These are phyloP conservation scores for Mortierella sp. DNA, from an alignment of 371 early-diverging fungal genomes.

Conservation along the genomic window DNA sequence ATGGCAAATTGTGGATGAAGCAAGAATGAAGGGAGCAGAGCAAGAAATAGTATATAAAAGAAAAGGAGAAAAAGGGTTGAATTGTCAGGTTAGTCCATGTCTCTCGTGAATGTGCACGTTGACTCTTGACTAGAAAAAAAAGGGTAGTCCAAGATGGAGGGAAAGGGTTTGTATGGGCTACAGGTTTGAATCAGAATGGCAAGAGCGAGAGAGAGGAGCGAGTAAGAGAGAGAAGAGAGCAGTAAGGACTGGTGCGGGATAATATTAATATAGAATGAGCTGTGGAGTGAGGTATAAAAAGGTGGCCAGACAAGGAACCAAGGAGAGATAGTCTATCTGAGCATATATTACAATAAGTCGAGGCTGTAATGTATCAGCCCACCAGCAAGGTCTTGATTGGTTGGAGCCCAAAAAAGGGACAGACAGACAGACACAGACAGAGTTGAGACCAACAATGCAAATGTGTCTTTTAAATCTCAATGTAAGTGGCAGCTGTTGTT, in stretches of 20 bases:
- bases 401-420: neutral
- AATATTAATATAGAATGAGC: neutral
- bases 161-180: neutral
- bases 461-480: no score
- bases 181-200: neutral
- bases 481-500: no score
- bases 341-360: neutral
- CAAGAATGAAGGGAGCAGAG: neutral
- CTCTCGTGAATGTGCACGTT: neutral
- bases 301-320: neutral
- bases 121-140: neutral
- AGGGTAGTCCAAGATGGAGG: neutral
- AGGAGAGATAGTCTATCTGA: neutral
- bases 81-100: neutral
- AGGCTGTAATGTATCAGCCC: no score
- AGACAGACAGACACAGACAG: neutral
- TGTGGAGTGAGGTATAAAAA: neutral
- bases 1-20: neutral
- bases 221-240: neutral
- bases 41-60: neutral
- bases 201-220: no score
- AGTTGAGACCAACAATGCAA: neutral
- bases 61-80: slow-evolving; percentile 5
- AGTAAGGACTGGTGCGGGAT: neutral
- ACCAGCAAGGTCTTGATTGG: neutral